Base-by-base conservation (phyloP, 2,329 filamentous ascomycete genomes). In the Diaporthe vaccinii region DNA sequence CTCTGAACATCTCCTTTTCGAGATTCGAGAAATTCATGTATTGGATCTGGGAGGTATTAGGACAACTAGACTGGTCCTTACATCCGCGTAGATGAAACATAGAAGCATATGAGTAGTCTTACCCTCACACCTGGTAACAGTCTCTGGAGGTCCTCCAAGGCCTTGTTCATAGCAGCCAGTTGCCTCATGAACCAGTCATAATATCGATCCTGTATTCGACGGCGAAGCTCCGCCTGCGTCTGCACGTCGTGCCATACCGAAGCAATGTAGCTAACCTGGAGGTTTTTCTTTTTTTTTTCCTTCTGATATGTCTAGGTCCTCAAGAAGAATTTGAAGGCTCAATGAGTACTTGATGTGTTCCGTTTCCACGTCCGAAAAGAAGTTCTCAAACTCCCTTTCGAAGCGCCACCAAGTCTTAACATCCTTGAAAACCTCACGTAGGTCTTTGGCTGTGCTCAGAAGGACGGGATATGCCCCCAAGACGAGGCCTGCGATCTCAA, bases 321-420 rank as follows among this genome's bases (percentile, higher is more conserved):
- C 22, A 4, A 62, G 58, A 10, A 62, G 58, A 28, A 62, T 44
- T 25, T 62, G 34, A 2, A 62, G 36, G n/a, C 15, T 62, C 4
- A 62, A 4, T 15, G 58, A 62, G 58, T 62, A 62, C 15, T 62
- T 62, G 9, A 62, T 62, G 3, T 41, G 39, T 3, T 62, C 58
- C 4, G 36, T 44, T 36, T 62, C 34, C 25, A 62, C 34, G 9
- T 22, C 14, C 5, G 58, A 41, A 4, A 62, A 8, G 22, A 62
- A 62, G 10, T 44, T 28, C 39, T 62, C 34, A 17, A 62, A 62
- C 5, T 62, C 58, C 22, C 34, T 62, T 28, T 62, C 58, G 15
- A 62, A 62, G n/a, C 22, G 39, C 58, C 58, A 62, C 58, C 58
- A 62, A 1, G 58, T 62, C 25, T 62, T 62, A 36, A 44, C 36